These are phyloP conservation scores for Leccinum huronense DNA, from an alignment of 1,284 basidiomycete species.

Conservation along the genomic window DNA sequence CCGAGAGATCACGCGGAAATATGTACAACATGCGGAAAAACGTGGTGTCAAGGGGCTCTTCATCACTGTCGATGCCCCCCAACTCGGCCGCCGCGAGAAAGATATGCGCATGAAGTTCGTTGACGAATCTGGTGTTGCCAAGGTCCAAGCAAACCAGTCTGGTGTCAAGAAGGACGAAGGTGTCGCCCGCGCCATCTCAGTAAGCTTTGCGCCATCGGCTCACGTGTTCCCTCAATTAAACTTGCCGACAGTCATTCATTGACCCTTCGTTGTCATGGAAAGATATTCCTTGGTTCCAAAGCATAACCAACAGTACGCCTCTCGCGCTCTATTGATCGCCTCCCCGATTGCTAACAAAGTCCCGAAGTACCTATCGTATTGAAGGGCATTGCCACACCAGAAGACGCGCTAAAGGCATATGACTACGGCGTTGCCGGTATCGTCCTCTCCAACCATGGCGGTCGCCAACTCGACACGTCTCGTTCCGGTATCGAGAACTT, in stretches of 20 bases:
- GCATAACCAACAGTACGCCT: conserved; percentile 75
- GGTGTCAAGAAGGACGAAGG: conserved; percentile 82
- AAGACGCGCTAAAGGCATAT: conserved; percentile 66
- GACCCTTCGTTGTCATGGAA: conserved; percentile 86
- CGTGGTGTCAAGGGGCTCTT: conserved; percentile 82
- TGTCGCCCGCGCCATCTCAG: conserved; percentile 86
- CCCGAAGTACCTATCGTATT: conserved; percentile 54
- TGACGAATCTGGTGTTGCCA: conserved; percentile 69
- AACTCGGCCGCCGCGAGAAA: conserved; percentile 86
- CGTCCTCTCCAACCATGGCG: conserved; percentile 66
- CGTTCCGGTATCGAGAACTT: conserved; percentile 65
- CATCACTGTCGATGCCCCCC: conserved; percentile 90
- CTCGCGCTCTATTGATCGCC: neutral
- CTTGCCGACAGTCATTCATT: conserved; percentile 71
- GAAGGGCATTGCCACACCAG: conserved; percentile 59
- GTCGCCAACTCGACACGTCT: conserved; percentile 66
- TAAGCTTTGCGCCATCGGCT: conserved; percentile 36
- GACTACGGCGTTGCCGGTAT: conserved; percentile 66
- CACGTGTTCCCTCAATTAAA: conserved; percentile 6
- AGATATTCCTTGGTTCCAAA: conserved; percentile 87
- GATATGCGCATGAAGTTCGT: conserved; percentile 96
- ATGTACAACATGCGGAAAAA: conserved; percentile 79
- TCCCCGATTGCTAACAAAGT: neutral
- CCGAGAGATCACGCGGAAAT: conserved; percentile 72
- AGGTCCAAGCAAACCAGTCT: conserved; percentile 47